phyloP scores from a whole-genome alignment of 1,284 basidiomycete genomes.

The Wolfiporia cocos region DNA sequence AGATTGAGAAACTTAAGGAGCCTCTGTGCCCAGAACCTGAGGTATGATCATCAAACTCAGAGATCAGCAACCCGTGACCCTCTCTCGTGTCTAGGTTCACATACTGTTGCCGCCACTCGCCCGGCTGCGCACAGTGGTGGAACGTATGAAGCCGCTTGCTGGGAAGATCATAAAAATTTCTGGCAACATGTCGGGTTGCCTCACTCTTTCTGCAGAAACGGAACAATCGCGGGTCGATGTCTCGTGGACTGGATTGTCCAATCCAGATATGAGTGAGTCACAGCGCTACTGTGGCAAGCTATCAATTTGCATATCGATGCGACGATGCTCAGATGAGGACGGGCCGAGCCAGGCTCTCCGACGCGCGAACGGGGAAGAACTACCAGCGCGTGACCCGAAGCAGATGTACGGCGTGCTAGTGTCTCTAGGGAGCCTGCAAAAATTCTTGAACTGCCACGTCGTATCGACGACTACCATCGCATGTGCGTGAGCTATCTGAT shows the following conservation, averaged over 20 bases:
- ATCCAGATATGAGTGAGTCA: conserved; percentile 61
- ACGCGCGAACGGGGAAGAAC: too few relatives aligned
- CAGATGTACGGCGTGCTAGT: conserved; percentile 65
- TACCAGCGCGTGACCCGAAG: conserved; percentile 38
- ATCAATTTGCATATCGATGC: too few relatives aligned
- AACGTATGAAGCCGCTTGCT: conserved; percentile 70
- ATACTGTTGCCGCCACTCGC: conserved; percentile 75
- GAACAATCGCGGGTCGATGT: conserved; percentile 74
- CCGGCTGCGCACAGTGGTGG: conserved; percentile 76
- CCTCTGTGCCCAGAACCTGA: conserved; percentile 88
- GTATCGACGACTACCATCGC: conserved; percentile 86
- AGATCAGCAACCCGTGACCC: background rate
- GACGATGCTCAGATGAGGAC: too few relatives aligned
- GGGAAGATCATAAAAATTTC: conserved; percentile 62
- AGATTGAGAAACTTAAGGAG: conserved; percentile 71
- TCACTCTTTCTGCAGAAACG: conserved; percentile 67
- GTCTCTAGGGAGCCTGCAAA: conserved; percentile 71
- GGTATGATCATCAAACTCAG: too few relatives aligned
- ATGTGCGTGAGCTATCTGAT: conserved; percentile 41
- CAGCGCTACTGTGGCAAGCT: too few relatives aligned
- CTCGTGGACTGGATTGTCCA: conserved; percentile 70
- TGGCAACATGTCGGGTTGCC: conserved; percentile 57
- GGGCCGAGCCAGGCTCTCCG: too few relatives aligned
- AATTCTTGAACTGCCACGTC: conserved; percentile 79
- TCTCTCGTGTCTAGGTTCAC: conserved; percentile 53